Percentiles rank a stretch among this genome's conserved stretches.
Conservation (phyloP, 225 moss, liverwort and hornwort species). For the Sphagnum contortum region DNA sequence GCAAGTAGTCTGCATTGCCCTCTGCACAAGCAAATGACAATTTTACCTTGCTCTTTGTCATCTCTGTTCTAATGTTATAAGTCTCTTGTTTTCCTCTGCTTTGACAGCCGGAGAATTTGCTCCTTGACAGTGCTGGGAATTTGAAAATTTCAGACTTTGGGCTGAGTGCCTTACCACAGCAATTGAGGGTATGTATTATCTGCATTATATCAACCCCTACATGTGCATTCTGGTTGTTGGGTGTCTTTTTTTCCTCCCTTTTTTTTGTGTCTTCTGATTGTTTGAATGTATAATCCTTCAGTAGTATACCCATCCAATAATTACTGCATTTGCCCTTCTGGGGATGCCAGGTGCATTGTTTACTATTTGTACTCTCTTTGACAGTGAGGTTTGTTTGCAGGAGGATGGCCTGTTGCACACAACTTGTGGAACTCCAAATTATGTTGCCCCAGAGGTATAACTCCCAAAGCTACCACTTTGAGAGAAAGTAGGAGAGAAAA, state of each 20-base stretch:
- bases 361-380: constrained; percentile 1
- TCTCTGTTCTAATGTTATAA: too few species aligned
- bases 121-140: constrained; percentile 68
- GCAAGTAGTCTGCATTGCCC: too few species aligned
- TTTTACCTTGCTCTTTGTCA: too few species aligned
- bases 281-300: too few species aligned
- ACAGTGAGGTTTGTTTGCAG: constrained; percentile 32
- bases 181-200: constrained; percentile 68
- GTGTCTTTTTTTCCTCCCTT: not conserved
- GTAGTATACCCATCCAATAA: too few species aligned
- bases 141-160: constrained; percentile 99
- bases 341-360: too few species aligned
- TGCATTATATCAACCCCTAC: not conserved
- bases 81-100: too few species aligned
- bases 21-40: not conserved
- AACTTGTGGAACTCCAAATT: constrained; percentile 98
- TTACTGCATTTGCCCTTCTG: too few species aligned
- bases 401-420: constrained; percentile 96
- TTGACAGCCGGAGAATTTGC: constrained; percentile 92
- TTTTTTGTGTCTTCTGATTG: too few species aligned
- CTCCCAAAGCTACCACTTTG: too few species aligned
- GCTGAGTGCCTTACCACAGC: constrained; percentile 95
- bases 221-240: too few species aligned
- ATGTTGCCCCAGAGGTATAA: constrained; percentile 93
- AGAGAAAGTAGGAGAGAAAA: too few species aligned